Conservation (phyloP, 169 alveolate species). For the Plasmodium cynomolgi region DNA sequence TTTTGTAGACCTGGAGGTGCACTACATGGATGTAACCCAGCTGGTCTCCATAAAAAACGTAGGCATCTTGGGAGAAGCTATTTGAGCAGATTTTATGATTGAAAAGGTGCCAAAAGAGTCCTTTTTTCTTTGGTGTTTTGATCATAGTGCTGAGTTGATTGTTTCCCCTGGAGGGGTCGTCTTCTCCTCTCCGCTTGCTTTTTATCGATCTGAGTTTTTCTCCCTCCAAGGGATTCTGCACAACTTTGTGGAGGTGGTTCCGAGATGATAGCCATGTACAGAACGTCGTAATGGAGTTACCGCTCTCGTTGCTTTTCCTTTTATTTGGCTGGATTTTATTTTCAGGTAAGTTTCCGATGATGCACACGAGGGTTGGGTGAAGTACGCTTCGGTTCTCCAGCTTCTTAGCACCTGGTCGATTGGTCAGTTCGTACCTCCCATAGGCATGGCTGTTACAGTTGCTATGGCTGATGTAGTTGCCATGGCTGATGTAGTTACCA, state of each 20-base stretch:
- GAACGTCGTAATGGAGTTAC: conserved; percentile 24
- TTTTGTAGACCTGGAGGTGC: conserved; percentile 36
- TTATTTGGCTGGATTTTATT: conserved; percentile 2
- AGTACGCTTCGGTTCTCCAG: background rate
- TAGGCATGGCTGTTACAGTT: background rate
- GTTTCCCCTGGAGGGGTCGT: background rate
- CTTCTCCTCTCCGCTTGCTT: background rate
- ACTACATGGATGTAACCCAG: conserved; percentile 53
- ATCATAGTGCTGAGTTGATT: background rate
- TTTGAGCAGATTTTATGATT: conserved; percentile 22
- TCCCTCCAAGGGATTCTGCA: background rate
- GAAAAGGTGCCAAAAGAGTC: conserved; percentile 30
- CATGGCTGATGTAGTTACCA: background rate
- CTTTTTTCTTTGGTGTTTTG: conserved; percentile 23
- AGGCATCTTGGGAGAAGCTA: conserved; percentile 41
- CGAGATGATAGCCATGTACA: conserved; percentile 19
- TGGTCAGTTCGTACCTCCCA: background rate
- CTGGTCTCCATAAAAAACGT: conserved; percentile 64
- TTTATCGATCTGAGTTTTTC: background rate
- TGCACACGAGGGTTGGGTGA: conserved; percentile 53
- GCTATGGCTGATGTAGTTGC: background rate
- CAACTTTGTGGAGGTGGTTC: background rate
- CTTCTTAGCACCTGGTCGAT: background rate
- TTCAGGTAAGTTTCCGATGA: conserved; percentile 35
- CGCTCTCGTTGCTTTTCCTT: conserved; percentile 5